Conservation (phyloP, 1,284 basidiomycete species). For the Hypsizygus ulmarius region DNA sequence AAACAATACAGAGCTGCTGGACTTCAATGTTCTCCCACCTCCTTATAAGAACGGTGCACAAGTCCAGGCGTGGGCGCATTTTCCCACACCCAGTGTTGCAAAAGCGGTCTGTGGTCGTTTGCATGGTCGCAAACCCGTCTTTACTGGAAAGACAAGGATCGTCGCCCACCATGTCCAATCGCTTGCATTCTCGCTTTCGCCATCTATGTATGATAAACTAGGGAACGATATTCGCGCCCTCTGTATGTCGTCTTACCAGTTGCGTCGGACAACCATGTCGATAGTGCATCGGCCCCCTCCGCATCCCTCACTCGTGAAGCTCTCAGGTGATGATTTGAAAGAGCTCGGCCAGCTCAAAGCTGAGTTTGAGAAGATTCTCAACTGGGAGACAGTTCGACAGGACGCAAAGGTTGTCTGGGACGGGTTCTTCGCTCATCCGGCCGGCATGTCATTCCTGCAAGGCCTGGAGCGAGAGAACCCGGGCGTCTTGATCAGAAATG, state of each 20-base stretch:
- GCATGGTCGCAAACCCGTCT: conserved; percentile 41
- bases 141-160: conserved; percentile 42
- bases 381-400: conserved; percentile 53
- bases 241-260: conserved; percentile 26
- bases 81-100: conserved; percentile 47
- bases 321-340: conserved; percentile 45
- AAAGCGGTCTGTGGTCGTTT: conserved; percentile 44
- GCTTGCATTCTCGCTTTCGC: conserved; percentile 41
- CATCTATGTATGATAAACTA: conserved; percentile 35
- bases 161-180: conserved; percentile 49
- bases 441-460: conserved; percentile 44
- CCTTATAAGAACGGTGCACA: conserved; percentile 46
- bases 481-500: conserved; percentile 41
- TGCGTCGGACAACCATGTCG: conserved; percentile 23
- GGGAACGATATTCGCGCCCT: conserved; percentile 37
- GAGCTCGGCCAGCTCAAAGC: conserved; percentile 52
- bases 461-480: conserved; percentile 37
- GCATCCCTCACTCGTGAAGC: conserved; percentile 34
- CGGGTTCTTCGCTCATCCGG: conserved; percentile 45
- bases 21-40: conserved; percentile 46
- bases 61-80: conserved; percentile 53
- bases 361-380: conserved; percentile 56
- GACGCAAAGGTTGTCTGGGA: conserved; percentile 60
- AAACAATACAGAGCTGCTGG: conserved; percentile 37
- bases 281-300: conserved; percentile 24